phyloP scores from a whole-genome alignment of 768 basidiomycete genomes.

The Gymnopilus junonius region DNA sequence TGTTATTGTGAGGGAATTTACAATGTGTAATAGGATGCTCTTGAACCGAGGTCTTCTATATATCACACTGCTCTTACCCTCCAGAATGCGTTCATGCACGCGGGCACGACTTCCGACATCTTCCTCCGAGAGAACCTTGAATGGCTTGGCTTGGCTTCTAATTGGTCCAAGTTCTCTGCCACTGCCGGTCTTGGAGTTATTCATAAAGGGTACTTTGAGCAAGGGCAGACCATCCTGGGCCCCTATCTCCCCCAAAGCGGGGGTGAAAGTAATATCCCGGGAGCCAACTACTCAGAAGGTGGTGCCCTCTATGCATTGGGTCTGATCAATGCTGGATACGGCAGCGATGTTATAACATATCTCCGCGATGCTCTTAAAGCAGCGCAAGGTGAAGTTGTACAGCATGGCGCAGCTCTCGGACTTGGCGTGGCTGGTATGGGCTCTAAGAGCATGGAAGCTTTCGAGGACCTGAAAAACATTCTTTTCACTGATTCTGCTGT shows the following conservation, averaged over 20 bases:
- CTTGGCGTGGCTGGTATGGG: conserved; percentile 97
- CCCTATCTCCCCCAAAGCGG: conserved; percentile 89
- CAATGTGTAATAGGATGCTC: conserved; percentile 62
- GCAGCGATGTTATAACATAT: conserved; percentile 75
- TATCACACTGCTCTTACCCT: conserved; percentile 97
- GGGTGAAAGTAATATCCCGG: conserved; percentile 75
- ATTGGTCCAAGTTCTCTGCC: conserved; percentile 99
- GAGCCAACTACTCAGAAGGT: conserved; percentile 91
- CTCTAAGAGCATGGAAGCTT: conserved; percentile 84
- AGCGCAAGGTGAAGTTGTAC: conserved; percentile 84
- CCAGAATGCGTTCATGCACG: conserved; percentile 97
- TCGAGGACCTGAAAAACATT: conserved; percentile 87
- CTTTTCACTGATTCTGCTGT: conserved; percentile 95
- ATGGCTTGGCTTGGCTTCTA: conserved; percentile 93
- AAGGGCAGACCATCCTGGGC: conserved; percentile 89
- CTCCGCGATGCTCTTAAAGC: conserved; percentile 80
- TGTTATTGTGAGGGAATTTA: background rate
- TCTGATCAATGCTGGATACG: conserved; percentile 91
- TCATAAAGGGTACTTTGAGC: conserved; percentile 94
- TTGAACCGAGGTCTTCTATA: conserved; percentile 94
- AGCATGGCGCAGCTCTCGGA: conserved; percentile 96
- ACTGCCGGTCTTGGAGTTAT: conserved; percentile 97
- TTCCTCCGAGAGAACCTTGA: conserved; percentile 97
- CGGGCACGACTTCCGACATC: conserved; percentile 94
- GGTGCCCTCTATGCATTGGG: conserved; percentile 96